Evolutionary conservation across 495 filamentous ascomycete species (phyloP), one percentile per base, ranked within the genome.

Genomic region (Hypoxylon cercidicola): DNA sequence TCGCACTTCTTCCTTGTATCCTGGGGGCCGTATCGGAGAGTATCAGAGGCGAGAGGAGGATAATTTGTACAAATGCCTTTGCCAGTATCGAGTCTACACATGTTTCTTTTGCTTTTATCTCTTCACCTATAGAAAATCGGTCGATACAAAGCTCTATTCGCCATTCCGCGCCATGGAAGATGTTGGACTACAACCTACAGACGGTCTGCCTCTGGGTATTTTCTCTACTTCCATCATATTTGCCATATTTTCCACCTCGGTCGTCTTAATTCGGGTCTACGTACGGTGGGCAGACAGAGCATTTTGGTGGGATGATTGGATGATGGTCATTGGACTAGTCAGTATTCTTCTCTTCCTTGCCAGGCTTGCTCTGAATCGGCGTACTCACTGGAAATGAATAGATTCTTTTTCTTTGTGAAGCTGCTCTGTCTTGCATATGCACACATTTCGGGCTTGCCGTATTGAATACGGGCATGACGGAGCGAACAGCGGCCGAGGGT

Each of bases 261-360:
- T 62, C 9, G 58, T 70, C 19, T 43, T 32, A 1, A 30, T 70
- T 3, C 55, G 67, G 30, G 20, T 60, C 7, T 62, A 47, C 35
- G 21, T 67, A 12, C 53, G 64, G 9, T 57, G 44, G 23, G 44
- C 13, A 13, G 63, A 63, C 8, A 37, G 16, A 28, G 46, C 28
- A 13, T 21, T 70, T 3, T 62, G 67, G 59, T 70, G 67, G 67
- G 67, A 70, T 23, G 67, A 70, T 25, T 50, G 45, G 1, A 12
- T 67, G 15, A 70, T 70, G 63, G 37, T 56, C 0, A 10, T 18
- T 4, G 63, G 48, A 18, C 18, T 63, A 28, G 67, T 70, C 6
- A 66, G 59, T 62, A 46, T 34, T 41, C 23, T 25, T 20, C 19
- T 11, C 9, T 4, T 1, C 18, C 6, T 23, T 2, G n/a, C 44